Evolutionary conservation across 2,329 filamentous ascomycete species (phyloP), one percentile per base, ranked within the genome.

Genomic region (Cladosporium sp.): DNA sequence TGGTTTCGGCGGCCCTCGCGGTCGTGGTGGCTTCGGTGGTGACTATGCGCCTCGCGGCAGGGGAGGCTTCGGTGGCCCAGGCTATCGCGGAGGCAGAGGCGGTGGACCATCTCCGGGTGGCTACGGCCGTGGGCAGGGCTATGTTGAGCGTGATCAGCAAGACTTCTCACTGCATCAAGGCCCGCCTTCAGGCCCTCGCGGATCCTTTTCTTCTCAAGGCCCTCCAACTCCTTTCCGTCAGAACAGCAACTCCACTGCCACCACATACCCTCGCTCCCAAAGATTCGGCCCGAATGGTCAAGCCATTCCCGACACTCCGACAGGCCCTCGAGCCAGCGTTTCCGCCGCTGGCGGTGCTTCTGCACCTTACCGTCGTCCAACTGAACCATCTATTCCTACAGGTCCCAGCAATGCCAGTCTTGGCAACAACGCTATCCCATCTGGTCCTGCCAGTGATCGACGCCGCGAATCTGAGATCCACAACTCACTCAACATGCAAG

Each of bases 231-330:
- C 73, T 12, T 76, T 75, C 65, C 73, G 77, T 38, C 76, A 74
- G 25, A 74, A 72, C 5, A 73, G 67, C 64, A 78, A 75, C 60
- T 74, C 70, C 55, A 75, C 76, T 2, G 72, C 74, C 11, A 76
- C 74, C 1, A 78, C 77, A 1, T 79, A 78, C 55, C 76, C 77
- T 9, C 76, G 78, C 25, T 75, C 75, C 1, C 76, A 78, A 66
- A 76, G 77, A 40, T 80, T 79, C 59, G 64, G 52, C 7, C 61
- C 65, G 1, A 69, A 67, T 50, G 66, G 66, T 39, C 72, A 69
- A 45, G 62, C 65, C 4, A 65, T 67, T 19, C 64, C 65, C 40
- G 68, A 69, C 38, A 57, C 55, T 25, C 55, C 55, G 28, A 58
- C 60, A 58, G 59, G 56, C n/a, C 52, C 60, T 55, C 30, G 57